phyloP scores from a whole-genome alignment of 106 monocot genomes.

The Dendrobium officinale region DNA sequence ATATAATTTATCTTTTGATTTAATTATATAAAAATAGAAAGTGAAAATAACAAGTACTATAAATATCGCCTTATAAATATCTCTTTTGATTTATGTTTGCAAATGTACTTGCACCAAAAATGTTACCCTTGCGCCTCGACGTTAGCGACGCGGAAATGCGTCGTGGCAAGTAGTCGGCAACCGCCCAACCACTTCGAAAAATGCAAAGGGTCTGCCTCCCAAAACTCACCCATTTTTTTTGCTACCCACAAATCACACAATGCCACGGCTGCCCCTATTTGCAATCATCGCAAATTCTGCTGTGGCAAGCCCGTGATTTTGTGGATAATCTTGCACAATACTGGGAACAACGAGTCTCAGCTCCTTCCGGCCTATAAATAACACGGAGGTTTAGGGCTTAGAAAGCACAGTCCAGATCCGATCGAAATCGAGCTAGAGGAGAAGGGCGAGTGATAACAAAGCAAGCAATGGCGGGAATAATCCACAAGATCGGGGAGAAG shows the following conservation, averaged over 20 bases:
- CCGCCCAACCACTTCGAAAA: no score
- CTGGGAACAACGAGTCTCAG: not conserved
- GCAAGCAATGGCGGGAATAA: conserved; percentile 37
- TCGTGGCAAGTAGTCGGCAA: no score
- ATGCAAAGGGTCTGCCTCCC: no score
- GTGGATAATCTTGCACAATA: not conserved
- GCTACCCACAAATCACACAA: not conserved
- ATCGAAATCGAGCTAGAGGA: not conserved
- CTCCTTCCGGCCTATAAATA: not conserved
- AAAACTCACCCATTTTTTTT: no score
- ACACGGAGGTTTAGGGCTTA: not conserved
- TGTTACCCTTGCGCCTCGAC: no score
- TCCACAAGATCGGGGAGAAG: conserved; percentile 49
- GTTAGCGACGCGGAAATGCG: no score
- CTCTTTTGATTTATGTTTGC: no score
- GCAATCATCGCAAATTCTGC: not conserved
- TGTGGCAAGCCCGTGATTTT: not conserved
- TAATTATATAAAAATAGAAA: no score
- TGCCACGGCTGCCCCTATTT: not conserved
- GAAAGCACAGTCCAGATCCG: not conserved
- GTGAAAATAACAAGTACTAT: no score
- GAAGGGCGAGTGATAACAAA: not conserved
- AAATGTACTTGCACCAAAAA: no score
- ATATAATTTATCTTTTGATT: no score
- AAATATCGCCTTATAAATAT: no score